Evolutionary conservation across 1,284 basidiomycete genomes (phyloP), one percentile per base, ranked within the genome.

Genomic region (Austropuccinia psidii): DNA sequence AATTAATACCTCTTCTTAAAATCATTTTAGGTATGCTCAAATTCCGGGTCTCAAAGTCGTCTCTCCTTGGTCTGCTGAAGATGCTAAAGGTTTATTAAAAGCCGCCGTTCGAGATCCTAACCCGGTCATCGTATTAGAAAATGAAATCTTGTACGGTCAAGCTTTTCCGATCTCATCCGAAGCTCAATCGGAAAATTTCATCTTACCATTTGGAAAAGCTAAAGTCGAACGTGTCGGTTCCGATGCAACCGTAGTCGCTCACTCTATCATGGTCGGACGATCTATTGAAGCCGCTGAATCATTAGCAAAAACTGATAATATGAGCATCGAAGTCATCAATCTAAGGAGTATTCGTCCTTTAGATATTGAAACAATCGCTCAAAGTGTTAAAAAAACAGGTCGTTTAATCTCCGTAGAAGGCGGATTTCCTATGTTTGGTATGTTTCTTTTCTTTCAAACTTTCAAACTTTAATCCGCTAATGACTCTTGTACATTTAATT

Each of bases 311-410:
- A 91, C 98, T 82, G 82, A 85, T 57, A 95, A 93, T 55, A 89
- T 99, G 84, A 91, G 92, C 82, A 93, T 91, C 39, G 96, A 99
- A 83, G 93, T 99, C 77, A 90, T 99, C 86, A 99, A 99, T 86
- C 86, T 99, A 77, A 87, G 95, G 78, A 89, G 86, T 77, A 94
- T 95, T 79, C 90, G 95, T 77, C 96, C 96, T 64, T 87, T 98
- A 60, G 96, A 98, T 82, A 95, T 98, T 79, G 91, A 96, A 77
- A 95, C 93, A 67, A 96, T 98, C 82, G 90, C 90, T 82, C 86
- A 87, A 78, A 94, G 91, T 31, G 91, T 98, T 79, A 98, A 97
- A 87, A 98, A 98, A 87, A 99, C 96, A 11, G 74, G 64, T 74
- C 90, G 90, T 76, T 86, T 98, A 75, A 85, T 98, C 75, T 92